These are phyloP conservation scores for Eucalyptus guilfoylei DNA, from an alignment of 345 rosid genomes.

Conservation along the genomic window DNA sequence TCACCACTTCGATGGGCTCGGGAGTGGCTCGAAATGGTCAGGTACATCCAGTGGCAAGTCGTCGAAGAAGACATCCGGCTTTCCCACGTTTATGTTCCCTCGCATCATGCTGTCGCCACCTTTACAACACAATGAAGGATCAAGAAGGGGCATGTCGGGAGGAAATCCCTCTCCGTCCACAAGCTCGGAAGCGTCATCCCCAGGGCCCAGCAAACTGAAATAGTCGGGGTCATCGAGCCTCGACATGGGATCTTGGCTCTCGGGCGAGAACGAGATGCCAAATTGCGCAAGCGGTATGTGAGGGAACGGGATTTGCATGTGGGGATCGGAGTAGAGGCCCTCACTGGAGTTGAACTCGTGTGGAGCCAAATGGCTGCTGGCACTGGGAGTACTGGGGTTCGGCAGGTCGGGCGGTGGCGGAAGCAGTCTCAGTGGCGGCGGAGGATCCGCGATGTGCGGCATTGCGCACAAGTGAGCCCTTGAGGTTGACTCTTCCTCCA, in stretches of 20 bases:
- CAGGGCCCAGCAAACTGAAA: constrained; percentile 33
- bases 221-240: constrained; percentile 49
- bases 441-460: constrained; percentile 1
- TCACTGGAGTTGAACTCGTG: constrained; percentile 16
- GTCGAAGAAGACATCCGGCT: constrained; percentile 46
- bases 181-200: constrained; percentile 18
- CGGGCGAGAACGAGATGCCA: constrained; percentile 28
- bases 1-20: constrained; percentile 33
- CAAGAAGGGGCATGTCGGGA: constrained; percentile 15
- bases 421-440: background rate
- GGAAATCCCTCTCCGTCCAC: constrained; percentile 15
- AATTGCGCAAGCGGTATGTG: constrained; percentile 14
- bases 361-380: constrained; percentile 18
- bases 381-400: background rate
- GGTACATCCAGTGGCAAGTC: constrained; percentile 69
- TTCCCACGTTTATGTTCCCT: background rate
- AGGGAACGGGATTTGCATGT: constrained; percentile 2
- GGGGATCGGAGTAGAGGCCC: background rate
- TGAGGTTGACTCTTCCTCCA: constrained; percentile 13
- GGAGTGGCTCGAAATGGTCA: constrained; percentile 47
- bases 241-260: constrained; percentile 43
- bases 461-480: background rate
- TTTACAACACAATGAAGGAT: constrained; percentile 9
- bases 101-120: constrained; percentile 11
- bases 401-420: background rate